Evolutionary conservation across 2,329 filamentous ascomycete genomes (phyloP), one percentile per base, ranked within the genome.

Genomic region (Seiridium unicorne): DNA sequence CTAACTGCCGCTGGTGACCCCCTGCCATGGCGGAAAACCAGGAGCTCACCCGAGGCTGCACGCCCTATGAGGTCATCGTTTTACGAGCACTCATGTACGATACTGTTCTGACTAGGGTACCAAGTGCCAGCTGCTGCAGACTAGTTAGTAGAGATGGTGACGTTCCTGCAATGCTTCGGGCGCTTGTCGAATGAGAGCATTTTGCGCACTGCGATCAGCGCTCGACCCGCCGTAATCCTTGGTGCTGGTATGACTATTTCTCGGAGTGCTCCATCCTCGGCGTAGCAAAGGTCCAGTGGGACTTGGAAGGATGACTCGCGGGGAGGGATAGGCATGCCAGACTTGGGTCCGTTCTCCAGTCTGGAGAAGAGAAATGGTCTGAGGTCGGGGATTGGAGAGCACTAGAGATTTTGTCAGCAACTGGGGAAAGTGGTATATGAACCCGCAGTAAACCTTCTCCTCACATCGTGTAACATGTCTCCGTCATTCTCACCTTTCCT

Each of bases 121-220:
- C 7, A 42, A n/a, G 36, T 51, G 49, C 49, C 31, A 35, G n/a
- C 31, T 51, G 49, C 49, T 51, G 31, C 49, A 51, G 18, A 32
- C 18, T 49, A 46, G 44, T 13, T 46, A 46, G 26, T 46, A 32
- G 51, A 44, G 51, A 13, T 58, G 44, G 46, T 36, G 32, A 49
- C 36, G 34, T 34, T 58, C 46, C 46, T 58, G 55, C 55, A 58
- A 58, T 51, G 44, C 35, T 44, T 58, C 55, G 44, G n/a, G 18
- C 31, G 26, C 31, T 44, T n/a, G 55, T 51, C 55, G 55, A 58
- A 58, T 58, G 44, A 51, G 55, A 58, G 46, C 18, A 36, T 31
- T 56, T 56, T 56, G 44, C 42, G 54, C 54, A 18, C 40, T 18
- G 44, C 9, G 55, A 58, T 58, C 55, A 42, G 55, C 55, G 34